Evolutionary conservation across 371 early-diverging fungal genomes (phyloP).

Genomic region (Lichtheimia corymbifera): DNA sequence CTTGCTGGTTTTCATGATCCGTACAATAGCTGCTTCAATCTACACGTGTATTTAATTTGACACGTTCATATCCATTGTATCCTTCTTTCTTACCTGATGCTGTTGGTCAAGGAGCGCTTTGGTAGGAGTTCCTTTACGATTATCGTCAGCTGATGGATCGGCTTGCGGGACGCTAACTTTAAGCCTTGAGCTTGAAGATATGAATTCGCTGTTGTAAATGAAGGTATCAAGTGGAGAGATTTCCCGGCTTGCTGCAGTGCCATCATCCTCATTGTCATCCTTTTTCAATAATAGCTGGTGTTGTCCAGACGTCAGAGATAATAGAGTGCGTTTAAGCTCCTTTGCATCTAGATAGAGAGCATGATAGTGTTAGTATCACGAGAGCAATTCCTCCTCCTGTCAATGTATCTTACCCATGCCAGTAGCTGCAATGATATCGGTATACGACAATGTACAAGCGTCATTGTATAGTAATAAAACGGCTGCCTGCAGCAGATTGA

Average conservation of each 20-base stretch:
- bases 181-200: slow-evolving; percentile 60
- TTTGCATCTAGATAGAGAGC: slow-evolving; percentile 46
- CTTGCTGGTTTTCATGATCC: slow-evolving; percentile 91
- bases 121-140: slow-evolving; percentile 69
- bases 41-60: background rate
- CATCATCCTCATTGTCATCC: background rate
- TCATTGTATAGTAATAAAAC: slow-evolving; percentile 80
- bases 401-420: slow-evolving; percentile 47
- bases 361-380: background rate
- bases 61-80: background rate
- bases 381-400: background rate
- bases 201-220: slow-evolving; percentile 68
- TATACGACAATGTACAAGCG: slow-evolving; percentile 48
- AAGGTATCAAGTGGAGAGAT: slow-evolving; percentile 59
- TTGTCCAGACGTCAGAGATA: slow-evolving; percentile 81
- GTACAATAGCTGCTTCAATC: slow-evolving; percentile 94
- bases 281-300: slow-evolving; percentile 46
- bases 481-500: slow-evolving; percentile 76
- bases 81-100: slow-evolving; percentile 49
- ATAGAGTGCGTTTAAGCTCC: slow-evolving; percentile 75
- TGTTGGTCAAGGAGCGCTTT: slow-evolving; percentile 80
- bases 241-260: slow-evolving; percentile 2
- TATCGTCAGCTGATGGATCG: slow-evolving; percentile 72
- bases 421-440: slow-evolving; percentile 66
- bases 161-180: slow-evolving; percentile 80